Percentiles rank a stretch among this genome's conserved stretches.
Conservation (phyloP, 805 yeast genomes). For the Teunomyces lycoperdinae region DNA sequence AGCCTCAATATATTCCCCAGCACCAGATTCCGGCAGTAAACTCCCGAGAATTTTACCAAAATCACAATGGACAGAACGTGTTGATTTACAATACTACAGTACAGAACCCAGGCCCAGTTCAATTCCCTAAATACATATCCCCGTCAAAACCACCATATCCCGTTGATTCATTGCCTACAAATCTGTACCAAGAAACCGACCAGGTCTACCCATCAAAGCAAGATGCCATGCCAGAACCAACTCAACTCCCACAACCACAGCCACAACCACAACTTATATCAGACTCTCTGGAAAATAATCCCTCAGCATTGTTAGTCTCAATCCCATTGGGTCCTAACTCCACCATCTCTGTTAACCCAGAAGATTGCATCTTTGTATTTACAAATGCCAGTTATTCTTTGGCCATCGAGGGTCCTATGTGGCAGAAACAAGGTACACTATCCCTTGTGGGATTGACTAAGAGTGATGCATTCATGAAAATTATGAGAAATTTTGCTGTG, state of each 20-base stretch:
- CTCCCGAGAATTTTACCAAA: neutral
- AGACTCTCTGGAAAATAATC: neutral
- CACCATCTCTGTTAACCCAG: conserved; percentile 27
- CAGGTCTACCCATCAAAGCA: too few relatives aligned
- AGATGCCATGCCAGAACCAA: too few relatives aligned
- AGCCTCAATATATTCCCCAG: neutral
- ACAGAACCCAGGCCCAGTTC: neutral
- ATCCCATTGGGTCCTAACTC: conserved; percentile 38
- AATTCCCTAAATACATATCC: neutral
- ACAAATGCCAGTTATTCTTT: conserved; percentile 34
- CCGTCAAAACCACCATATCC: neutral
- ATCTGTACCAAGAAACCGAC: neutral
- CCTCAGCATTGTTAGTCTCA: conserved; percentile 7
- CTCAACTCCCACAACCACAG: neutral
- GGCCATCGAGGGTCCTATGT: conserved; percentile 33
- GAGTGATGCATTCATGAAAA: conserved; percentile 37
- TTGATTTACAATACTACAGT: neutral
- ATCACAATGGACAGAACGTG: neutral
- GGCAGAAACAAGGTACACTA: conserved; percentile 41
- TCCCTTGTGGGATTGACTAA: conserved; percentile 41
- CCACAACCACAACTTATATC: neutral
- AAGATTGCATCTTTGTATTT: conserved; percentile 33
- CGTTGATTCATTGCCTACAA: neutral
- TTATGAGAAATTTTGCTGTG: conserved; percentile 34
- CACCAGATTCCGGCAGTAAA: neutral